Percentiles rank a stretch among this genome's conserved stretches.
Evolutionary conservation across 2,329 filamentous ascomycete species (phyloP).

Genomic region (Coniochaeta hoffmannii): DNA sequence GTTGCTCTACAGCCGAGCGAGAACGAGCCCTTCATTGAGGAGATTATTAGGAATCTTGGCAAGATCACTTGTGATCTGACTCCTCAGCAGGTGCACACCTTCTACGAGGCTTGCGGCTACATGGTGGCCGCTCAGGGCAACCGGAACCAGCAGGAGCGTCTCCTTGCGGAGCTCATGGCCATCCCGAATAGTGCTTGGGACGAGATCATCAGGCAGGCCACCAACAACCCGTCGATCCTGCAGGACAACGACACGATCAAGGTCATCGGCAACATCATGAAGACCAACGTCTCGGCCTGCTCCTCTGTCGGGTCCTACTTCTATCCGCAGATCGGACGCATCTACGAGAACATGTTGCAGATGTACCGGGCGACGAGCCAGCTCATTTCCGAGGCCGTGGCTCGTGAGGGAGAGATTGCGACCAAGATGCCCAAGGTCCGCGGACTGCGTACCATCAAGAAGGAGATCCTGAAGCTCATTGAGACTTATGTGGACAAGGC

Average conservation of each 20-base stretch:
- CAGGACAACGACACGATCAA: slow-evolving; percentile 96
- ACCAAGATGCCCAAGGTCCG: slow-evolving; percentile 97
- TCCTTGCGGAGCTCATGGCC: slow-evolving; percentile 87
- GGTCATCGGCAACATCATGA: slow-evolving; percentile 99
- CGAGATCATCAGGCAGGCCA: slow-evolving; percentile 83
- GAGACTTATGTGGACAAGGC: slow-evolving; percentile 98
- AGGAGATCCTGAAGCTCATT: slow-evolving; percentile 96
- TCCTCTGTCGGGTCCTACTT: slow-evolving; percentile 95
- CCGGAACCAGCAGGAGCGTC: slow-evolving; percentile 83
- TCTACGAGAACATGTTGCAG: slow-evolving; percentile 96
- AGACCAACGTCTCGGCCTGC: slow-evolving; percentile 98
- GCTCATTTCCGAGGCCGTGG: slow-evolving; percentile 89
- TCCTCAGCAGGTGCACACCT: slow-evolving; percentile 96
- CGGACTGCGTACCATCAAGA: slow-evolving; percentile 95
- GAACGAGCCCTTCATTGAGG: slow-evolving; percentile 93
- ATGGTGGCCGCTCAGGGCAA: slow-evolving; percentile 99
- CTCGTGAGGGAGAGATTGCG: slow-evolving; percentile 82
- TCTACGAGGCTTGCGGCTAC: slow-evolving; percentile 97
- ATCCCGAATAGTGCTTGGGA: slow-evolving; percentile 95
- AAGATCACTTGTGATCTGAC: slow-evolving; percentile 94
- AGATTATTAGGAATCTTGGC: slow-evolving; percentile 91
- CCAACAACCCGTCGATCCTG: slow-evolving; percentile 74
- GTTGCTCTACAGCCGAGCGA: slow-evolving; percentile 93
- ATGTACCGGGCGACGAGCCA: slow-evolving; percentile 98
- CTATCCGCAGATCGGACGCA: slow-evolving; percentile 93